A percentile compares a stretch with the other conserved stretches of the same genome.
These are phyloP conservation scores for Leishmania braziliensis DNA, from an alignment of 208 protist genomes.

Conservation along the genomic window DNA sequence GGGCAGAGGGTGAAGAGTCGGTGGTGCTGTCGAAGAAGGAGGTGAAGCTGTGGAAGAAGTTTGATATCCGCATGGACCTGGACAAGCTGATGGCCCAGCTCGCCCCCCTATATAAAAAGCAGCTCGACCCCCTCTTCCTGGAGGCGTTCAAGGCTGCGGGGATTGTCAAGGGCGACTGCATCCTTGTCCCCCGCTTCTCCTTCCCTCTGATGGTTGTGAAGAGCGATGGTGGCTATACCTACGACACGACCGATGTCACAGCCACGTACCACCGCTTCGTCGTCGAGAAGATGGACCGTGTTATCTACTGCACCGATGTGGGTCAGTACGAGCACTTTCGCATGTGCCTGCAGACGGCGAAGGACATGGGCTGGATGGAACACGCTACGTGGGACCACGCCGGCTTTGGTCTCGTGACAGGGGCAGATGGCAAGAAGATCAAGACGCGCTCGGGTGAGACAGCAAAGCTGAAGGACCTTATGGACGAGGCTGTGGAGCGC, in stretches of 20 bases:
- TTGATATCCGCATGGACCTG: slow-evolving; percentile 83
- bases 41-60: slow-evolving; percentile 81
- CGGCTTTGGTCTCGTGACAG: slow-evolving; percentile 94
- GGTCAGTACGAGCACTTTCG: slow-evolving; percentile 96
- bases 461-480: slow-evolving; percentile 94
- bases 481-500: slow-evolving; percentile 94
- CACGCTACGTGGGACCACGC: slow-evolving; percentile 90
- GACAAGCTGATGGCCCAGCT: slow-evolving; percentile 84
- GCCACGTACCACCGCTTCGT: slow-evolving; percentile 92
- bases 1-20: slow-evolving; percentile 73
- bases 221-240: slow-evolving; percentile 95
- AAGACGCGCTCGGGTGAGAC: slow-evolving; percentile 96
- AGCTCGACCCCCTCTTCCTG: slow-evolving; percentile 70
- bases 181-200: slow-evolving; percentile 88
- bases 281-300: slow-evolving; percentile 84
- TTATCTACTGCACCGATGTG: slow-evolving; percentile 96
- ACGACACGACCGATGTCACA: slow-evolving; percentile 95
- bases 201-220: slow-evolving; percentile 96
- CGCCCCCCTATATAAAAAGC: slow-evolving; percentile 74
- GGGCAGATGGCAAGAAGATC: slow-evolving; percentile 95
- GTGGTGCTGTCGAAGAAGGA: slow-evolving; percentile 90
- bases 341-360: slow-evolving; percentile 86
- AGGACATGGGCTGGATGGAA: slow-evolving; percentile 91
- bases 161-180: slow-evolving; percentile 66
- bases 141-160: slow-evolving; percentile 77